A percentile compares a stretch with the other conserved stretches of the same genome.
phyloP scores from a whole-genome alignment of 208 protist genomes.

The Polymyxa betae region DNA sequence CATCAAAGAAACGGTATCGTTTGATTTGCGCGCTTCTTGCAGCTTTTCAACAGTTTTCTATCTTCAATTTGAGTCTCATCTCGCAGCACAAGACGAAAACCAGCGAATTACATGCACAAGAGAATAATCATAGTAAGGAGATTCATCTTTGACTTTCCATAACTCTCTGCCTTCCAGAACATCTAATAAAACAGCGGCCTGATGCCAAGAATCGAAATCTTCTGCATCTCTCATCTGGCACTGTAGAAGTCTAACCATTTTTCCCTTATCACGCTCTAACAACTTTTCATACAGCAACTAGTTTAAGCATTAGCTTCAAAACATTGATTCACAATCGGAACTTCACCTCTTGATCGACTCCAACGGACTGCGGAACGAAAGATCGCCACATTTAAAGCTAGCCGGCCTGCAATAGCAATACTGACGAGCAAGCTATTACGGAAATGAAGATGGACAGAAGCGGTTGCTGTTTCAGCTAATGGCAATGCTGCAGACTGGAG shows the following conservation, averaged over 20 bases:
- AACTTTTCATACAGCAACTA: background rate
- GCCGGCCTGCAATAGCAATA: too few relatives aligned
- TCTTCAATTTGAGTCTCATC: too few relatives aligned
- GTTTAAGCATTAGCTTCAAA: too few relatives aligned
- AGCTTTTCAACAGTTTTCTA: slow-evolving; percentile 28
- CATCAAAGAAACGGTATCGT: background rate
- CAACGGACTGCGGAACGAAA: too few relatives aligned
- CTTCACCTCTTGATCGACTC: too few relatives aligned
- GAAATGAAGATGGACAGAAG: too few relatives aligned
- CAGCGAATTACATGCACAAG: background rate
- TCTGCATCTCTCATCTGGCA: background rate
- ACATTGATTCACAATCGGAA: too few relatives aligned
- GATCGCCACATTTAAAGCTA: too few relatives aligned
- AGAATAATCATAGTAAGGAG: slow-evolving; percentile 34
- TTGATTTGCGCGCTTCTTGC: background rate
- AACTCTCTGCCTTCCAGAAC: background rate
- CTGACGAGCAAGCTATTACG: too few relatives aligned
- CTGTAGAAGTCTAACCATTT: background rate
- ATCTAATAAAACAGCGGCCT: slow-evolving; percentile 39
- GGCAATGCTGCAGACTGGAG: too few relatives aligned
- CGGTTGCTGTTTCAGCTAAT: too few relatives aligned
- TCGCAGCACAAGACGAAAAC: too few relatives aligned
- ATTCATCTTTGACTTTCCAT: slow-evolving; percentile 43
- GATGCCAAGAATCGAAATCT: background rate
- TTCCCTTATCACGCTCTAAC: background rate